A percentile compares a stretch with the other conserved stretches of the same genome.
Conservation (phyloP, 2,329 filamentous ascomycete genomes). For the Fusarium concolor region DNA sequence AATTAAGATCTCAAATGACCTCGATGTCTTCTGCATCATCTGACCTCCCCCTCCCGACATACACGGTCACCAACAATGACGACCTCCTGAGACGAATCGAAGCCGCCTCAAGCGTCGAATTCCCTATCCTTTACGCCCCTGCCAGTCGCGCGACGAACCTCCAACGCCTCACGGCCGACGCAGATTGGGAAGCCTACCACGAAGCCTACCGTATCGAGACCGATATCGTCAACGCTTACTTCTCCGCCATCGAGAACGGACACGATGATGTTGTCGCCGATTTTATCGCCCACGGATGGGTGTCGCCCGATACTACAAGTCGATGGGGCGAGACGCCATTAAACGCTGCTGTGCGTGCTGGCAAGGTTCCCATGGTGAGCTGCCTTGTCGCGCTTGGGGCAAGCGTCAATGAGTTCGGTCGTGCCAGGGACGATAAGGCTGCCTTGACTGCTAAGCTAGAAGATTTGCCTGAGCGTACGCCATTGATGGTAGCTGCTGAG, state of each 20-base stretch:
- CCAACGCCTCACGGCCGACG: background rate
- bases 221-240: slow-evolving; percentile 50
- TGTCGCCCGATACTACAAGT: slow-evolving; percentile 54
- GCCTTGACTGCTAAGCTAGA: background rate
- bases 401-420: slow-evolving; percentile 47
- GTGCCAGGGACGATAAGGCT: background rate
- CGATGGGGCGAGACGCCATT: slow-evolving; percentile 50
- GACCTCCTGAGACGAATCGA: slow-evolving; percentile 39
- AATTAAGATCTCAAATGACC: background rate
- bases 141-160: background rate
- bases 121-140: slow-evolving; percentile 39
- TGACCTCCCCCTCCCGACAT: slow-evolving; percentile 31
- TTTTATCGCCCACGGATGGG: slow-evolving; percentile 51
- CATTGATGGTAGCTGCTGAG: slow-evolving; percentile 58
- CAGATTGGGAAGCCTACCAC: background rate
- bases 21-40: background rate
- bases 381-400: slow-evolving; percentile 52
- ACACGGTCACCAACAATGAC: slow-evolving; percentile 34
- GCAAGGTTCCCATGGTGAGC: slow-evolving; percentile 50
- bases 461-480: slow-evolving; percentile 52
- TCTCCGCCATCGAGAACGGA: slow-evolving; percentile 43
- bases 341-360: slow-evolving; percentile 50
- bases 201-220: slow-evolving; percentile 32
- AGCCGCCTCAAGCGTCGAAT: slow-evolving; percentile 21
- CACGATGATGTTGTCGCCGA: slow-evolving; percentile 46